These are phyloP conservation scores for Saccharomyces hybrid DNA, from an alignment of 1,139 yeast genomes.

Conservation along the genomic window DNA sequence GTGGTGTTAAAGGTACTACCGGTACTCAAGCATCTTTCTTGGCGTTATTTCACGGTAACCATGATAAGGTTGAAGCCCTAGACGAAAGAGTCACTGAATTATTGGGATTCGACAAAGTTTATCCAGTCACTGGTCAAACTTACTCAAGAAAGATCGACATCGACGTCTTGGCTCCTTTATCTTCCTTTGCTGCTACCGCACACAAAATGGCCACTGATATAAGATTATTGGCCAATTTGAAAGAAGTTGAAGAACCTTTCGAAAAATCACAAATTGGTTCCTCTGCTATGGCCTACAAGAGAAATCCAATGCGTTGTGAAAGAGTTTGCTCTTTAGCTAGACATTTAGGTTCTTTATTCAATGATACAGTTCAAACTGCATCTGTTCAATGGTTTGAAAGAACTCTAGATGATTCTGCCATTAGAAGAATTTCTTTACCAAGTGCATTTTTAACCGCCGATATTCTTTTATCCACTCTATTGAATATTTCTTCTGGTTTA, in stretches of 20 bases:
- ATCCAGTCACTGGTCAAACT: slow-evolving; percentile 98
- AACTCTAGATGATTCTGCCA: slow-evolving; percentile 96
- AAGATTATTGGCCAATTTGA: slow-evolving; percentile 89
- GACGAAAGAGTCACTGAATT: slow-evolving; percentile 90
- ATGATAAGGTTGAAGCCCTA: slow-evolving; percentile 86
- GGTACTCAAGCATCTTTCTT: slow-evolving; percentile 98
- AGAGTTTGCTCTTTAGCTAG: slow-evolving; percentile 96
- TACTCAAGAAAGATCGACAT: slow-evolving; percentile 96
- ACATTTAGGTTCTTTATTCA: slow-evolving; percentile 85
- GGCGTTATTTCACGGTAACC: slow-evolving; percentile 91
- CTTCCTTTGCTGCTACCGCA: slow-evolving; percentile 92
- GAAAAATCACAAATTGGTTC: slow-evolving; percentile 98
- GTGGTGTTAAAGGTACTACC: slow-evolving; percentile 99
- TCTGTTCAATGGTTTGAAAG: slow-evolving; percentile 99
- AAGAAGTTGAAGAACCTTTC: slow-evolving; percentile 97
- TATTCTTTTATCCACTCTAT: slow-evolving; percentile 78
- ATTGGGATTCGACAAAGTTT: slow-evolving; percentile 87
- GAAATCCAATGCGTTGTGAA: slow-evolving; percentile 99
- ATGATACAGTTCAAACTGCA: slow-evolving; percentile 92
- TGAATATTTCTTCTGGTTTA: slow-evolving; percentile 87
- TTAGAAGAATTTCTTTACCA: slow-evolving; percentile 93
- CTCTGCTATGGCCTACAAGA: slow-evolving; percentile 97
- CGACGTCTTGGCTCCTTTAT: slow-evolving; percentile 85
- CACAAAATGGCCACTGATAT: slow-evolving; percentile 98
- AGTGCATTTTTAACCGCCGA: slow-evolving; percentile 96